Evolutionary conservation across 1,284 basidiomycete species (phyloP).

Genomic region (Apiotrichum sp.): DNA sequence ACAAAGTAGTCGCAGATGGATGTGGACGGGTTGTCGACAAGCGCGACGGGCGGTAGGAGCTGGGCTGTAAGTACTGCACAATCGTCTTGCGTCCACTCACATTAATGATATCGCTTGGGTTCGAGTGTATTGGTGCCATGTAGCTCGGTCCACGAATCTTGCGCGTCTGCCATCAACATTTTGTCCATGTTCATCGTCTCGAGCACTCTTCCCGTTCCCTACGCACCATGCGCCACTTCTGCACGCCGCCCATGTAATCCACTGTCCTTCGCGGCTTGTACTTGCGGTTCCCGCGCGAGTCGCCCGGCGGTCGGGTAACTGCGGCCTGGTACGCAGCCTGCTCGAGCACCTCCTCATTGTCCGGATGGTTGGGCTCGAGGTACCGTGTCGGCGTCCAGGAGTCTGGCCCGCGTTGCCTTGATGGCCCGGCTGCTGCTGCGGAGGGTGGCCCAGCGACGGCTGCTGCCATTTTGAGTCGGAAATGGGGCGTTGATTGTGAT

Average conservation of each 20-base stretch:
- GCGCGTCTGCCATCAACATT: conserved; percentile 52
- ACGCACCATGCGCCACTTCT: conserved; percentile 73
- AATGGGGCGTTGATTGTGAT: too few relatives aligned
- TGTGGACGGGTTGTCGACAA: conserved; percentile 78
- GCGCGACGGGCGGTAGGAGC: conserved; percentile 87
- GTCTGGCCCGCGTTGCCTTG: conserved; percentile 23
- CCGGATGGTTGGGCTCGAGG: conserved; percentile 56
- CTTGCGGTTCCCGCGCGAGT: conserved; percentile 67
- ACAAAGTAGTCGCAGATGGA: conserved; percentile 93
- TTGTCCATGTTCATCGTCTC: too few relatives aligned
- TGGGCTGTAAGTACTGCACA: conserved; percentile 38
- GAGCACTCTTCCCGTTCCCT: too few relatives aligned
- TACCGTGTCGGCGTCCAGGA: conserved; percentile 51
- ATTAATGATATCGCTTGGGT: conserved; percentile 74
- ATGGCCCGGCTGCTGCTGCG: conserved; percentile 21
- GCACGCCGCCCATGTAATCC: conserved; percentile 83
- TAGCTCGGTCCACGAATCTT: conserved; percentile 56
- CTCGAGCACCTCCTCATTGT: conserved; percentile 65
- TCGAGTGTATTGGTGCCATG: conserved; percentile 69
- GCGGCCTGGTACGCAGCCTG: conserved; percentile 70
- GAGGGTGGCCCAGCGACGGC: neutral
- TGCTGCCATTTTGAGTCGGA: neutral
- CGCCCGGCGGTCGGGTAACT: conserved; percentile 46
- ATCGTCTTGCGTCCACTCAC: conserved; percentile 54
- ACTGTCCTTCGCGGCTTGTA: conserved; percentile 88